A percentile compares a stretch with the other conserved stretches of the same genome.
Evolutionary conservation across 495 filamentous ascomycete genomes (phyloP).

Genomic region (Aspergillus incahuasiensis): DNA sequence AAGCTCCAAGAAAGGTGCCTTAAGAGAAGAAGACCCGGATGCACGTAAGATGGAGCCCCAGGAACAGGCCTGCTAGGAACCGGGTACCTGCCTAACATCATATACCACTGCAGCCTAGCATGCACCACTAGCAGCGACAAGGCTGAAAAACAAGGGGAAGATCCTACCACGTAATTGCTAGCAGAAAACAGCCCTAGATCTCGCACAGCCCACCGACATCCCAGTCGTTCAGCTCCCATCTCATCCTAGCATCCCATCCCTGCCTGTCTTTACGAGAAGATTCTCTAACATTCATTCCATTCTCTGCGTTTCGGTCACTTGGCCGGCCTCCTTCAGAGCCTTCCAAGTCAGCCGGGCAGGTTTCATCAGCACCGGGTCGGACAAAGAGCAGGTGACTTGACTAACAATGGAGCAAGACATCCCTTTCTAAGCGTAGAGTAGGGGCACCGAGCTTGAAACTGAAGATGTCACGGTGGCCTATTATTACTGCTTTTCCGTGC

Average conservation of each 20-base stretch:
- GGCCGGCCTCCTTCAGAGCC: background rate
- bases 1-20: slow-evolving; percentile 7
- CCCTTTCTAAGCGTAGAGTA: background rate
- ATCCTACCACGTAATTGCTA: background rate
- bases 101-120: slow-evolving; percentile 14
- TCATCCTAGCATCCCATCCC: background rate
- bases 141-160: slow-evolving; percentile 1
- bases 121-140: slow-evolving; percentile 3
- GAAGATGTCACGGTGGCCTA: background rate
- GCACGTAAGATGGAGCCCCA: background rate
- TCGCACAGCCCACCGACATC: background rate
- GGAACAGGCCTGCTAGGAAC: background rate
- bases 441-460: background rate
- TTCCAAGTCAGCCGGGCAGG: slow-evolving; percentile 3
- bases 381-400: slow-evolving; percentile 7
- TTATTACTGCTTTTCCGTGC: background rate
- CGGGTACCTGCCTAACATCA: slow-evolving; percentile 14
- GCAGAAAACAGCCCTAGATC: slow-evolving; percentile 1
- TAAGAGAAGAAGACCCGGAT: background rate
- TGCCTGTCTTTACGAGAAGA: background rate
- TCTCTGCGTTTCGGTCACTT: background rate
- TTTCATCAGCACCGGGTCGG: background rate
- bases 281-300: background rate
- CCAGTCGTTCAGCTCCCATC: background rate
- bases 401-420: background rate